Percentiles rank a stretch among this genome's conserved stretches.
Evolutionary conservation across 2,329 filamentous ascomycete genomes (phyloP).

Genomic region (Malbranchea cinnamomea): DNA sequence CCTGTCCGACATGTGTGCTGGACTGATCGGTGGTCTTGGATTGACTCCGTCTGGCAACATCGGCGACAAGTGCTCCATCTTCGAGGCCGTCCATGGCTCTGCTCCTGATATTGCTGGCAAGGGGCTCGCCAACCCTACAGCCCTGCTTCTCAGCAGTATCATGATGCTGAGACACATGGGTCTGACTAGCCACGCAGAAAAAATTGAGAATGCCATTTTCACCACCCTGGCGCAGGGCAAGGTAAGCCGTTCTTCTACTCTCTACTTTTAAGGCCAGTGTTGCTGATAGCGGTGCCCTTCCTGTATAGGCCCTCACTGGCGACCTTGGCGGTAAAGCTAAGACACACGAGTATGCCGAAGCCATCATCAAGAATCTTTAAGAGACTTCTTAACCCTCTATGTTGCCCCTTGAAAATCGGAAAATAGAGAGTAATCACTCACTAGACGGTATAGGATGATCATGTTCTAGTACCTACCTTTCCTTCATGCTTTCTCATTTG

Average conservation of each 20-base stretch:
- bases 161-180: slow-evolving; percentile 99
- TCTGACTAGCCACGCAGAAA: slow-evolving; percentile 64
- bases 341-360: slow-evolving; percentile 83
- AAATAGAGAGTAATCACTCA: too few relatives aligned
- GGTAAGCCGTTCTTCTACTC: slow-evolving; percentile 29
- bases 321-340: slow-evolving; percentile 93
- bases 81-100: slow-evolving; percentile 97
- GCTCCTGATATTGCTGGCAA: slow-evolving; percentile 94
- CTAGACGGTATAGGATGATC: too few relatives aligned
- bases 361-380: slow-evolving; percentile 61
- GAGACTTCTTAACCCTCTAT: too few relatives aligned
- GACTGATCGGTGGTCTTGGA: slow-evolving; percentile 92
- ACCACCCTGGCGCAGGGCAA: slow-evolving; percentile 92
- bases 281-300: too few relatives aligned
- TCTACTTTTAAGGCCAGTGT: slow-evolving; percentile 1
- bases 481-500: too few relatives aligned
- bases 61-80: slow-evolving; percentile 97
- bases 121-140: slow-evolving; percentile 92
- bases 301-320: slow-evolving; percentile 58
- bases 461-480: too few relatives aligned
- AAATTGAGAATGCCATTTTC: slow-evolving; percentile 91
- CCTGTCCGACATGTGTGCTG: slow-evolving; percentile 98
- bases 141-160: slow-evolving; percentile 85
- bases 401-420: too few relatives aligned
- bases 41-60: slow-evolving; percentile 97